Percentiles rank a stretch among this genome's conserved stretches.
Evolutionary conservation across 495 filamentous ascomycete species (phyloP).

Genomic region (Tetracladium setigerum): DNA sequence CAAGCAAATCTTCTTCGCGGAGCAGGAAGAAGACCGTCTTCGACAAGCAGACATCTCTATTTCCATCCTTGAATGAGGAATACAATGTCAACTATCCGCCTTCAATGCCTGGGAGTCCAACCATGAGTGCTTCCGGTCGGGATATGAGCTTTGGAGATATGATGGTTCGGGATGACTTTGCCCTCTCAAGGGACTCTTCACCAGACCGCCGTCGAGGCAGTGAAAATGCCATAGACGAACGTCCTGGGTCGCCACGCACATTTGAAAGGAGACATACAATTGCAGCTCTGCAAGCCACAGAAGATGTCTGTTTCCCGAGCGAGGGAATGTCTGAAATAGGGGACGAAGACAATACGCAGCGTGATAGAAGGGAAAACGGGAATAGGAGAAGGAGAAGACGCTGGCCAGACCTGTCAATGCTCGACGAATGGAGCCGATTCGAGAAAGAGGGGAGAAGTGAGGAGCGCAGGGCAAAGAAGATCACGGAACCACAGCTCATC

Average conservation of each 20-base stretch:
- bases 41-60: conserved; percentile 22
- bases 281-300: conserved; percentile 48
- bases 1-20: conserved; percentile 24
- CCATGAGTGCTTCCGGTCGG: conserved; percentile 34
- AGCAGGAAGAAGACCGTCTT: conserved; percentile 29
- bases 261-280: conserved; percentile 38
- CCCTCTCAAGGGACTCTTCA: conserved; percentile 24
- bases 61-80: conserved; percentile 29
- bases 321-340: conserved; percentile 71
- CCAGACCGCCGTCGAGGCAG: conserved; percentile 41
- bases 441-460: conserved; percentile 89
- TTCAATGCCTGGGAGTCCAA: conserved; percentile 76
- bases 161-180: conserved; percentile 57
- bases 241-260: conserved; percentile 21
- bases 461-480: conserved; percentile 81
- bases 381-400: conserved; percentile 46
- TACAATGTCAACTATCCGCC: conserved; percentile 97
- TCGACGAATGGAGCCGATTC: conserved; percentile 85
- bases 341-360: conserved; percentile 56
- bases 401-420: conserved; percentile 55
- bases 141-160: conserved; percentile 71
- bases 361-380: conserved; percentile 28
- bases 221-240: conserved; percentile 36
- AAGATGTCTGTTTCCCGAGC: conserved; percentile 90
- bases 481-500: conserved; percentile 86